Percentiles rank a stretch among this genome's conserved stretches.
phyloP scores from a whole-genome alignment of 352 stramenopile species.

The Phytophthora tubulina region DNA sequence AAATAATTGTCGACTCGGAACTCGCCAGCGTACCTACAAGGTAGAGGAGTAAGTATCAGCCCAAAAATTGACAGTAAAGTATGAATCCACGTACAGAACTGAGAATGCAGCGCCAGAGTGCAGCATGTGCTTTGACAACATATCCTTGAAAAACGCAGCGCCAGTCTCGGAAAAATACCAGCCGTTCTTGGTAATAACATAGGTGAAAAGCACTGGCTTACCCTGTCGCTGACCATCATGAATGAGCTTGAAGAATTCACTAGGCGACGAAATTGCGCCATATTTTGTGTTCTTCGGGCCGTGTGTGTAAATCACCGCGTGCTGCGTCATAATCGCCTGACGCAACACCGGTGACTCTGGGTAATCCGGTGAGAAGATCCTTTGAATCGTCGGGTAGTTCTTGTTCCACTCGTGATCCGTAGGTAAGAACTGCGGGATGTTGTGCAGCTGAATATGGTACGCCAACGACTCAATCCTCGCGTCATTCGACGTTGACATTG shows the following conservation, averaged over 20 bases:
- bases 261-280: constrained; percentile 29
- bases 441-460: constrained; percentile 52
- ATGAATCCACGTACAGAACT: constrained; percentile 34
- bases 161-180: constrained; percentile 60
- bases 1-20: constrained; percentile 41
- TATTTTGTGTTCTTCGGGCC: constrained; percentile 41
- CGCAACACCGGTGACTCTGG: constrained; percentile 43
- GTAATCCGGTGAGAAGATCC: constrained; percentile 50
- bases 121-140: constrained; percentile 60
- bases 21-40: constrained; percentile 46
- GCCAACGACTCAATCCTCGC: constrained; percentile 44
- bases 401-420: constrained; percentile 56
- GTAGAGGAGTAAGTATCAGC: background rate
- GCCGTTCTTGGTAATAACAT: constrained; percentile 50
- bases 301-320: constrained; percentile 52
- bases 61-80: background rate
- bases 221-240: constrained; percentile 41
- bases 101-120: constrained; percentile 49
- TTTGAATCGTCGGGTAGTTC: constrained; percentile 47
- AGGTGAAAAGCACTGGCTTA: constrained; percentile 53
- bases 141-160: constrained; percentile 56
- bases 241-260: constrained; percentile 55
- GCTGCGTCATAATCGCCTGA: constrained; percentile 49
- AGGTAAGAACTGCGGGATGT: constrained; percentile 41
- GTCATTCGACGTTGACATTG: constrained; percentile 42